Base-by-base conservation (phyloP, 2,329 filamentous ascomycete species). In the Ascochyta rabiei region DNA sequence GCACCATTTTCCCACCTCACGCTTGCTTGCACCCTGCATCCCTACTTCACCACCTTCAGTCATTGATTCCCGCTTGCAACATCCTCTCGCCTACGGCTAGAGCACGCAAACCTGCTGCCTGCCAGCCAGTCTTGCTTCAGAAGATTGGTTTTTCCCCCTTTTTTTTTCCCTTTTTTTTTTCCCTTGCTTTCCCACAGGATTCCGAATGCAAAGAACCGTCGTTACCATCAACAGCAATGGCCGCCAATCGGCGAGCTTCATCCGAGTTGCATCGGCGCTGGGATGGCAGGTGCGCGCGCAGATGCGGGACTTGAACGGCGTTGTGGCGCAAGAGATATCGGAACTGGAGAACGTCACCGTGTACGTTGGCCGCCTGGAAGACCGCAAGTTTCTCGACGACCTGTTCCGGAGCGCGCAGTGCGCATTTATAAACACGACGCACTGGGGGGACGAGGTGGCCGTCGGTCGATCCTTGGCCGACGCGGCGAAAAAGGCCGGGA, bases 351-450 rank as follows among this genome's bases (percentile, higher is more conserved):
- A 96, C 76, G 89, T 96, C 68, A 90, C 89, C 45, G 82, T 88
- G 44, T 77, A 86, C 79, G 77, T 89, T 81, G 80, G 90, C 75
- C 60, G 84, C 72, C 68, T 89, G 59, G 84, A 89, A 59, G 85
- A 93, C 69, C 91, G 91, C 72, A 82, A 87, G 65, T 81, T 96
- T 62, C 89, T 96, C 70, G 82, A 84, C 48, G 83, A 89, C 62
- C 82, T 98, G 18, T 98, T 98, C 81, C 80, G 83, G 33, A 91
- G 90, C 58, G 89, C 90, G 19, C 89, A 96, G 66, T 83, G 96
- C 46, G 95, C 95, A 56, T 99, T 98, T 76, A 92, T 98, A 80
- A 99, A 99, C 79, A 99, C 95, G 37, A 96, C 92, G 5, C 96
- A 96, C 69, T 96, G 96, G 80, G 95, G 93, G 46, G 92, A 98